Evolutionary conservation across 2,329 filamentous ascomycete genomes (phyloP).

Genomic region (Ambrosiella beaveri): DNA sequence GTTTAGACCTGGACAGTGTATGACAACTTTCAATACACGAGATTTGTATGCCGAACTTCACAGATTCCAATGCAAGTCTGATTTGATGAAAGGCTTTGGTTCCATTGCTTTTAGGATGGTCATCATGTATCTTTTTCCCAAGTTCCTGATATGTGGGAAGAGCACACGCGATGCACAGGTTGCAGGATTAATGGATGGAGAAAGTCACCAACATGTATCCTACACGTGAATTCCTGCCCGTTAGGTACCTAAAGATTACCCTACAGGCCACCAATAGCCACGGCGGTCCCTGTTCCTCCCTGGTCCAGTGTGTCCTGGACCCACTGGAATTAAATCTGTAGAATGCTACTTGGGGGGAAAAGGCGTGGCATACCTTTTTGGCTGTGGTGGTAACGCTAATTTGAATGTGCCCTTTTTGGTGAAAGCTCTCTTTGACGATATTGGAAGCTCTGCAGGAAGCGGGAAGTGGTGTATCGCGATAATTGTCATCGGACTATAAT

Average conservation of each 20-base stretch:
- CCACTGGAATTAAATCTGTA: background rate
- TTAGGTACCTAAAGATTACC: background rate
- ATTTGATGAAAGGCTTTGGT: no score
- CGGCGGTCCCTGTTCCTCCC: slow-evolving; percentile 3
- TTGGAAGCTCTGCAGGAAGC: no score
- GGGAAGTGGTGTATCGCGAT: no score
- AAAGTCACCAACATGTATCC: background rate
- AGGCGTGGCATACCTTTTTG: background rate
- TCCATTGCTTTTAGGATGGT: background rate
- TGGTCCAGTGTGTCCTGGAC: background rate
- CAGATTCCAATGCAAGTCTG: no score
- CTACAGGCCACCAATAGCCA: background rate
- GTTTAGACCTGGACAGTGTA: no score
- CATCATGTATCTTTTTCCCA: background rate
- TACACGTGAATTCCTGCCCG: background rate
- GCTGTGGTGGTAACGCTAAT: no score
- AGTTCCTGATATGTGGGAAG: background rate
- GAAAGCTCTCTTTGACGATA: no score
- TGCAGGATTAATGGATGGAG: background rate
- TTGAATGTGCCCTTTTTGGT: no score
- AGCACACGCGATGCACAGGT: background rate
- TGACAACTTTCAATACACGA: no score
- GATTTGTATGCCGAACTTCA: no score
- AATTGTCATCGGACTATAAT: no score
- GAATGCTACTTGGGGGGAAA: background rate